Conservation (phyloP, 345 rosid species). For the Noccaea caerulescens region DNA sequence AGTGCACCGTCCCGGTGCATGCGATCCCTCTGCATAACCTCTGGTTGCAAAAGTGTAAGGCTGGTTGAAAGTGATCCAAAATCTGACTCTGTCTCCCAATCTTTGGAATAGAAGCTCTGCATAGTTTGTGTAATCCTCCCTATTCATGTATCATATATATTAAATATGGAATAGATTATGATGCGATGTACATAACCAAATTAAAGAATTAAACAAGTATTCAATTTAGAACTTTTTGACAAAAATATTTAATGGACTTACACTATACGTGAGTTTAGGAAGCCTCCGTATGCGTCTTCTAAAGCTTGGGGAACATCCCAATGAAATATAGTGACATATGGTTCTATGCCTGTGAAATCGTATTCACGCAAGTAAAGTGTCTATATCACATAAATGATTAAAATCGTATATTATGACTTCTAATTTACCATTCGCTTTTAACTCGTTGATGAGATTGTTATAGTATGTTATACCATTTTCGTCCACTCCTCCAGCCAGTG, state of each 20-base stretch:
- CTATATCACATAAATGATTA: background rate
- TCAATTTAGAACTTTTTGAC: no score
- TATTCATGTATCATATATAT: background rate
- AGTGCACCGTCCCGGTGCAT: conserved; percentile 7
- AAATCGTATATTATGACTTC: background rate
- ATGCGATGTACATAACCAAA: background rate
- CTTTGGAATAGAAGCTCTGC: conserved; percentile 15
- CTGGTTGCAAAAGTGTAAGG: background rate
- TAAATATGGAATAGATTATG: background rate
- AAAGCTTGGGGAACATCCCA: conserved; percentile 14
- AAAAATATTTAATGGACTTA: background rate
- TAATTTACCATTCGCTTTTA: conserved; percentile 7
- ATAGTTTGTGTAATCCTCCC: conserved; percentile 7
- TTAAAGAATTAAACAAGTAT: background rate
- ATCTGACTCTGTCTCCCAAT: conserved; percentile 10
- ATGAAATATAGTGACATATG: background rate
- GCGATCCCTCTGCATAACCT: background rate
- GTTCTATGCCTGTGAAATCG: background rate
- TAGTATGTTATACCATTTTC: conserved; percentile 1
- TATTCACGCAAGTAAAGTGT: background rate
- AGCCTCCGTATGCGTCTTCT: background rate
- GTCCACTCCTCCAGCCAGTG: background rate
- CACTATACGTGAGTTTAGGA: background rate
- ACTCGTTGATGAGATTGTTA: background rate
- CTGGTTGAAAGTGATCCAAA: conserved; percentile 3